These are phyloP conservation scores for Limonomyces culmigenus DNA, from an alignment of 1,284 basidiomycete species.

Conservation along the genomic window DNA sequence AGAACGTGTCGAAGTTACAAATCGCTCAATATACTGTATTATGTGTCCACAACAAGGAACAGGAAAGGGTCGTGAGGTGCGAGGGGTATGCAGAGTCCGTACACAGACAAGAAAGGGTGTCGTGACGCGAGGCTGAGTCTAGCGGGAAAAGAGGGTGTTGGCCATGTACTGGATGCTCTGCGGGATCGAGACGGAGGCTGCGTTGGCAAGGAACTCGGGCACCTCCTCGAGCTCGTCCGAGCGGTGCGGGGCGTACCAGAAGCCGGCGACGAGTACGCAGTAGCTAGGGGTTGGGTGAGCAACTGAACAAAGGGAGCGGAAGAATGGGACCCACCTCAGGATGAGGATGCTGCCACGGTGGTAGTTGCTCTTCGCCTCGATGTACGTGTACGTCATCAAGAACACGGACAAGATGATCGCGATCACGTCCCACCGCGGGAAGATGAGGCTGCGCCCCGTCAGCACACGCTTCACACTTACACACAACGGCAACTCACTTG, in stretches of 20 bases:
- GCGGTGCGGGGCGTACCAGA: slow-evolving; percentile 50
- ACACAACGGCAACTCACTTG: slow-evolving; percentile 38
- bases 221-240: not conserved
- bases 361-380: slow-evolving; percentile 96
- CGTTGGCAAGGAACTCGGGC: too few species aligned
- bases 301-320: slow-evolving; percentile 1
- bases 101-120: too few species aligned
- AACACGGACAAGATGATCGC: slow-evolving; percentile 91
- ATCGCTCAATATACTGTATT: too few species aligned
- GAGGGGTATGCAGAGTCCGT: too few species aligned
- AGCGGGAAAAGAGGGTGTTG: slow-evolving; percentile 44
- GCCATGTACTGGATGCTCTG: slow-evolving; percentile 33
- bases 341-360: slow-evolving; percentile 88
- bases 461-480: slow-evolving; percentile 3
- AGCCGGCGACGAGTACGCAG: slow-evolving; percentile 62
- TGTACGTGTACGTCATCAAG: slow-evolving; percentile 97
- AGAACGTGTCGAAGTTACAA: too few species aligned
- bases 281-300: slow-evolving; percentile 29
- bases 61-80: too few species aligned
- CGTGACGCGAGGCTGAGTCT: too few species aligned
- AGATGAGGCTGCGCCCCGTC: slow-evolving; percentile 58
- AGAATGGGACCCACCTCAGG: slow-evolving; percentile 45
- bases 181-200: too few species aligned
- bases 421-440: slow-evolving; percentile 98
- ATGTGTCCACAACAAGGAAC: too few species aligned